Evolutionary conservation across 176 grass and related monocot species (phyloP).

Genomic region (Bromus sterilis): DNA sequence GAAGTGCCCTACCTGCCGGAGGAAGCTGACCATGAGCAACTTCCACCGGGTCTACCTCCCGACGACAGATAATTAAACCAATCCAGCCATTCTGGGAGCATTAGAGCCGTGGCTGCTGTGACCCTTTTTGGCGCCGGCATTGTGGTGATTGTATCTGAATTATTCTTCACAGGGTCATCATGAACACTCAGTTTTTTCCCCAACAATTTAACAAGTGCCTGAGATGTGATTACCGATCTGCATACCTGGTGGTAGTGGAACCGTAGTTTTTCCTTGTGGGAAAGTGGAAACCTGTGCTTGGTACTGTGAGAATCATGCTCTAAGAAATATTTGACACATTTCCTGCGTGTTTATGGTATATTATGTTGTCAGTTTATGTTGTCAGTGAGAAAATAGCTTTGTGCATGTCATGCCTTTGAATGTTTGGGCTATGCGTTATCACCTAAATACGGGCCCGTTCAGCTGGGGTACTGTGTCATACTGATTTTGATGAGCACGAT

Average conservation of each 20-base stretch:
- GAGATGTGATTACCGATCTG: neutral
- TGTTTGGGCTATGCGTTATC: neutral
- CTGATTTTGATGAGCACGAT: too few species aligned
- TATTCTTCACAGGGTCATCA: slow-evolving; percentile 19
- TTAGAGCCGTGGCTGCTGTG: neutral
- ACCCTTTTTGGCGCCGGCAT: slow-evolving; percentile 9
- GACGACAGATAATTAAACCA: slow-evolving; percentile 26
- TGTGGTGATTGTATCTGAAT: slow-evolving; percentile 13
- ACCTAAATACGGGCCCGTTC: neutral
- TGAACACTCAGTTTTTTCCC: slow-evolving; percentile 7
- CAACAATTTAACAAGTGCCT: slow-evolving; percentile 30
- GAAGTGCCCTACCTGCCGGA: slow-evolving; percentile 84
- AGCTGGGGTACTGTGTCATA: too few species aligned
- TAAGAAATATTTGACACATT: neutral
- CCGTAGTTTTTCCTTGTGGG: neutral
- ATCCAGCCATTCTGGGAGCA: neutral
- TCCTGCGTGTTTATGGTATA: neutral
- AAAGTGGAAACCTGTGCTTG: neutral
- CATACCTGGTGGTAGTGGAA: neutral
- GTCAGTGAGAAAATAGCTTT: too few species aligned
- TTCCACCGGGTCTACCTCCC: slow-evolving; percentile 87
- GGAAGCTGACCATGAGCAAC: slow-evolving; percentile 37
- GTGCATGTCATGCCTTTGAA: too few species aligned
- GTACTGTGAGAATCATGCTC: neutral
- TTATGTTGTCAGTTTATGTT: too few species aligned